A percentile compares a stretch with the other conserved stretches of the same genome.
Conservation (phyloP, 768 basidiomycete genomes). For the Phaeolepiota aurea region DNA sequence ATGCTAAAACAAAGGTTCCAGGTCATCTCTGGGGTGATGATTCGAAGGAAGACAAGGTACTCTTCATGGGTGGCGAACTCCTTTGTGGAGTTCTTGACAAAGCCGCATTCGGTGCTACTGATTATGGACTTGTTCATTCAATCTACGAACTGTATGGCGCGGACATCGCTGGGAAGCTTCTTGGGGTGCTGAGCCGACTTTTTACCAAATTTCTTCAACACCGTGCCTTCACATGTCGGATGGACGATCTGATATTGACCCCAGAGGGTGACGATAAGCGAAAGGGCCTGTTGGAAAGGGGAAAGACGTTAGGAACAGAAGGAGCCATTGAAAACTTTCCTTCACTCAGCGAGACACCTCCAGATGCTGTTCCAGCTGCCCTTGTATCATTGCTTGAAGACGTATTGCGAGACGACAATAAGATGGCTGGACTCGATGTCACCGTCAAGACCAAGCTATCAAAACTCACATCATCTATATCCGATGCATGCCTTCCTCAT, state of each 20-base stretch:
- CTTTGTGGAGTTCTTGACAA: slow-evolving; percentile 95
- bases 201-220: slow-evolving; percentile 97
- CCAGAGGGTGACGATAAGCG: slow-evolving; percentile 69
- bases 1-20: slow-evolving; percentile 84
- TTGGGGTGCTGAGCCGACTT: slow-evolving; percentile 87
- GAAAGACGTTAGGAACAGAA: slow-evolving; percentile 68
- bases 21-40: slow-evolving; percentile 78
- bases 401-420: slow-evolving; percentile 88
- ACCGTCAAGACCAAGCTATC: slow-evolving; percentile 82
- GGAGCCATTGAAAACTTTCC: slow-evolving; percentile 90
- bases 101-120: slow-evolving; percentile 92
- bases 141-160: slow-evolving; percentile 94
- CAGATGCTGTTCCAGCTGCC: slow-evolving; percentile 45
- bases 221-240: slow-evolving; percentile 95
- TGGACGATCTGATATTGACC: slow-evolving; percentile 95
- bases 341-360: slow-evolving; percentile 45
- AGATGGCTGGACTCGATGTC: slow-evolving; percentile 95
- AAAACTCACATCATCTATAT: slow-evolving; percentile 84
- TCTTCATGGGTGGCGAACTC: slow-evolving; percentile 90
- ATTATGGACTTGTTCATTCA: slow-evolving; percentile 95
- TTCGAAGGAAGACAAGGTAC: slow-evolving; percentile 76
- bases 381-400: slow-evolving; percentile 75
- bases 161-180: slow-evolving; percentile 79
- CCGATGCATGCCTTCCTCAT: slow-evolving; percentile 78
- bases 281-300: slow-evolving; percentile 55